Evolutionary conservation across 306 rosid genomes (phyloP).

Genomic region (Boehmeria nivea): DNA sequence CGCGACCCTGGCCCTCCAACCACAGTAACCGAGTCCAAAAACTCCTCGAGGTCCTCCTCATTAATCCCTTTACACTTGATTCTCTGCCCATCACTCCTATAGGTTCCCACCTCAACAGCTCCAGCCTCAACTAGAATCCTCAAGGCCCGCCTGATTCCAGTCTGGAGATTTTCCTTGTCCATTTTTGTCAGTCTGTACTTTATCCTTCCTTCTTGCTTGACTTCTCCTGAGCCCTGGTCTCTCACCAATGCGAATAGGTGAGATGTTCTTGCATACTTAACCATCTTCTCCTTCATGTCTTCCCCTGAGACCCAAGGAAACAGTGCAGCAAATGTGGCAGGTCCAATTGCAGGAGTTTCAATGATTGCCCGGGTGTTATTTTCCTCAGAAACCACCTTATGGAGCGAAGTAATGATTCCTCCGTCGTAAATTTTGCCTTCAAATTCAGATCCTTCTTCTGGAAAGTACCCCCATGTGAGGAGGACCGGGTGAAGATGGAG

Average conservation of each 20-base stretch:
- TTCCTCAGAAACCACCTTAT: constrained; percentile 47
- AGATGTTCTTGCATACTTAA: constrained; percentile 64
- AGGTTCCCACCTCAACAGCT: constrained; percentile 90
- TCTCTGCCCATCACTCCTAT: constrained; percentile 84
- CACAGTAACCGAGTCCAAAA: constrained; percentile 48
- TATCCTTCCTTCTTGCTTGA: constrained; percentile 42
- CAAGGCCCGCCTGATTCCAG: constrained; percentile 60
- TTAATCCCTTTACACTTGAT: constrained; percentile 51
- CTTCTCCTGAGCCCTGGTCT: constrained; percentile 80
- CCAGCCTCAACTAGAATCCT: constrained; percentile 84
- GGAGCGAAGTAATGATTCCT: constrained; percentile 78
- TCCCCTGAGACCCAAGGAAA: constrained; percentile 70
- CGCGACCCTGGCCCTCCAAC: constrained; percentile 60
- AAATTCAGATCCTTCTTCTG: constrained; percentile 41
- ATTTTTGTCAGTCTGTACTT: constrained; percentile 40
- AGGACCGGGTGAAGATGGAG: constrained; percentile 81
- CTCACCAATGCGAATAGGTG: constrained; percentile 59
- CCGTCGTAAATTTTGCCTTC: constrained; percentile 57
- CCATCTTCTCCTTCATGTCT: constrained; percentile 65
- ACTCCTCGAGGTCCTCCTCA: constrained; percentile 62
- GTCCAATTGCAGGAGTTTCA: constrained; percentile 69
- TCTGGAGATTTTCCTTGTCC: constrained; percentile 60
- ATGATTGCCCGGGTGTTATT: constrained; percentile 41
- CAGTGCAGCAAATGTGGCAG: constrained; percentile 60
- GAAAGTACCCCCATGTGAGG: constrained; percentile 78